phyloP scores from a whole-genome alignment of 768 basidiomycete species.

The Termitomyces sp. region DNA sequence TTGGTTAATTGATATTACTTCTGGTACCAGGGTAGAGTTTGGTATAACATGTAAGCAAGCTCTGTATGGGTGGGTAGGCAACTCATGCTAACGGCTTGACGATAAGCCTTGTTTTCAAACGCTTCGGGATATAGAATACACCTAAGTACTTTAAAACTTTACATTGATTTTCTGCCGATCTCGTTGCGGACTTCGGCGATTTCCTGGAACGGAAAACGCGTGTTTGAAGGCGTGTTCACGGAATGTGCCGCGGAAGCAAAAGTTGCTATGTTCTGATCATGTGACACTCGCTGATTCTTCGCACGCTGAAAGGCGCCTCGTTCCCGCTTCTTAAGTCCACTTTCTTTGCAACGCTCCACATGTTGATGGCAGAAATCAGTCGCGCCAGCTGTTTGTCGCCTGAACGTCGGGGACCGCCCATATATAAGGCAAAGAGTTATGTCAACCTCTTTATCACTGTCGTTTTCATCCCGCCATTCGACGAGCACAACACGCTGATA shows the following conservation, averaged over 20 bases:
- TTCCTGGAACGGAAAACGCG: neutral
- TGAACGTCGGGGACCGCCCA: slow-evolving; percentile 9
- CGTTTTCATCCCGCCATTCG: neutral
- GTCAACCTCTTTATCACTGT: neutral
- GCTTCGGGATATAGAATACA: neutral
- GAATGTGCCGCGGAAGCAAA: slow-evolving; percentile 15
- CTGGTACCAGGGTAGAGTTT: neutral
- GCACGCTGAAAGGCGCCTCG: slow-evolving; percentile 18
- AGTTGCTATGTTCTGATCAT: slow-evolving; percentile 22
- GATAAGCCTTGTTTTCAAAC: neutral
- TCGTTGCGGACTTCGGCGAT: neutral
- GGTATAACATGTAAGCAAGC: neutral
- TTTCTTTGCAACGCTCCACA: slow-evolving; percentile 17
- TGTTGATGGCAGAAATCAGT: slow-evolving; percentile 17
- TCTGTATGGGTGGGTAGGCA: neutral
- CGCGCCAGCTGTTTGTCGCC: slow-evolving; percentile 11
- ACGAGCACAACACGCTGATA: neutral
- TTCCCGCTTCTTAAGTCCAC: slow-evolving; percentile 13
- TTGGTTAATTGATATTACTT: neutral
- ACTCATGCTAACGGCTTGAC: neutral
- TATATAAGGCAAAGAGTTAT: slow-evolving; percentile 16
- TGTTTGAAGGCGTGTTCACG: slow-evolving; percentile 21
- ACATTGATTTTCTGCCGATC: neutral
- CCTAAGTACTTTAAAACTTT: neutral
- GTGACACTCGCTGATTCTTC: slow-evolving; percentile 10